phyloP scores from a whole-genome alignment of 768 basidiomycete genomes.

The Suillus tomentosus region DNA sequence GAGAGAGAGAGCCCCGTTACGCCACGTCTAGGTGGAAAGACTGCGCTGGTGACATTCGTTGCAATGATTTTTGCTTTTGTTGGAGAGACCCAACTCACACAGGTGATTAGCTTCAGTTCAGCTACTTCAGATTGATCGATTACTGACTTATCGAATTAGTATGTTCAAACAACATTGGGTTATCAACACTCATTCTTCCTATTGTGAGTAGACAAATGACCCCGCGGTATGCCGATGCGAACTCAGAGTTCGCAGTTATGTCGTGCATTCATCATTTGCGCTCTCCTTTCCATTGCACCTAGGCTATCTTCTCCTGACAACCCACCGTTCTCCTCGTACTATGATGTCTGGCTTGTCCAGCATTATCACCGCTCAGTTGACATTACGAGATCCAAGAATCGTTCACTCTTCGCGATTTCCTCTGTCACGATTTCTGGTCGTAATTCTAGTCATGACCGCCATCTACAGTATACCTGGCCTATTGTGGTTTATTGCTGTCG shows the following conservation, averaged over 20 bases:
- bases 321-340: constrained; percentile 47
- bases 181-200: constrained; percentile 90
- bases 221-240: constrained; percentile 9
- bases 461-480: constrained; percentile 66
- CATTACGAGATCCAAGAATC: constrained; percentile 16
- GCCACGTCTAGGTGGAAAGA: constrained; percentile 45
- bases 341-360: constrained; percentile 54
- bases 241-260: constrained; percentile 54
- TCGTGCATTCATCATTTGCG: constrained; percentile 82
- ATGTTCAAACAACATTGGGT: constrained; percentile 73
- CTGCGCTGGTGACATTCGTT: constrained; percentile 58
- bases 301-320: constrained; percentile 55
- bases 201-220: constrained; percentile 55
- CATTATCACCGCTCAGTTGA: constrained; percentile 42
- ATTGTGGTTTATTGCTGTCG: constrained; percentile 75
- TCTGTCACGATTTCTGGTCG: constrained; percentile 36
- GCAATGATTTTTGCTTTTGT: constrained; percentile 72
- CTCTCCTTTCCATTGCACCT: constrained; percentile 85
- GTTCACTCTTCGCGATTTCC: constrained; percentile 28
- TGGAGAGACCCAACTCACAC: constrained; percentile 71
- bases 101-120: constrained; percentile 47
- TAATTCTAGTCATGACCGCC: constrained; percentile 26
- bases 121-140: not conserved
- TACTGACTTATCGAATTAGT: constrained; percentile 43
- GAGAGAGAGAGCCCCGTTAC: not conserved